Evolutionary conservation across 768 basidiomycete species (phyloP).

Genomic region (Neoboletus brunneissimus): DNA sequence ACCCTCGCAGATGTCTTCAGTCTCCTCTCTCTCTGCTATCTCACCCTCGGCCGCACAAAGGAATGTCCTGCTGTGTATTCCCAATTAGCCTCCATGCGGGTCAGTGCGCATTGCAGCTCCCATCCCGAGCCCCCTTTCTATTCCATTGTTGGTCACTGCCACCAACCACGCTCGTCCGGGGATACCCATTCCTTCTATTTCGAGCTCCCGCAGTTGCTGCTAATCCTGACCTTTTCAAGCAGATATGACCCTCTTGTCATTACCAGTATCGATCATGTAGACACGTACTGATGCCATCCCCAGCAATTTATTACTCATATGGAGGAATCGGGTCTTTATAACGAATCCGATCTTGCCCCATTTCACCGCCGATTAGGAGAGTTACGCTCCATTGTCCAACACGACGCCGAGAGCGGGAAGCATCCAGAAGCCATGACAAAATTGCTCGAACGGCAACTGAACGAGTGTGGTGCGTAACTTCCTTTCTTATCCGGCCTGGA

Average conservation of each 20-base stretch:
- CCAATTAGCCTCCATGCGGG: slow-evolving; percentile 93
- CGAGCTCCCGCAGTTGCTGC: slow-evolving; percentile 14
- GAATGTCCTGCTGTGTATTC: slow-evolving; percentile 95
- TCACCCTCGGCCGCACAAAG: slow-evolving; percentile 94
- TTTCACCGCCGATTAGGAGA: slow-evolving; percentile 81
- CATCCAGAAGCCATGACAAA: slow-evolving; percentile 86
- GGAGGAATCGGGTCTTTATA: slow-evolving; percentile 95
- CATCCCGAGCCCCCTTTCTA: neutral
- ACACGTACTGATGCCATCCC: slow-evolving; percentile 26
- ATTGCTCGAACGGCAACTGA: slow-evolving; percentile 85
- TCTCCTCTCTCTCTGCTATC: slow-evolving; percentile 93
- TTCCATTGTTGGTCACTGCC: neutral
- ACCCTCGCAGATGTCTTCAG: slow-evolving; percentile 95
- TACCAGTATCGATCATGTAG: slow-evolving; percentile 17
- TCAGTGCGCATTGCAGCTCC: slow-evolving; percentile 45
- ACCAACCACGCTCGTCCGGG: neutral
- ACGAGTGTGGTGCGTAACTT: slow-evolving; percentile 76
- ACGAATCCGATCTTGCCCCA: slow-evolving; percentile 83
- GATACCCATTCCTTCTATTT: slow-evolving; percentile 2
- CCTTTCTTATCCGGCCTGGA: slow-evolving; percentile 5
- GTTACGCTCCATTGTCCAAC: slow-evolving; percentile 81
- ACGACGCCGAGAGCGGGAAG: slow-evolving; percentile 76
- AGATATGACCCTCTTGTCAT: slow-evolving; percentile 22
- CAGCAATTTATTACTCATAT: slow-evolving; percentile 95
- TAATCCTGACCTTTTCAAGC: slow-evolving; percentile 26